Base-by-base conservation (phyloP, 2,329 filamentous ascomycete genomes). In the Rutstroemia sp. region DNA sequence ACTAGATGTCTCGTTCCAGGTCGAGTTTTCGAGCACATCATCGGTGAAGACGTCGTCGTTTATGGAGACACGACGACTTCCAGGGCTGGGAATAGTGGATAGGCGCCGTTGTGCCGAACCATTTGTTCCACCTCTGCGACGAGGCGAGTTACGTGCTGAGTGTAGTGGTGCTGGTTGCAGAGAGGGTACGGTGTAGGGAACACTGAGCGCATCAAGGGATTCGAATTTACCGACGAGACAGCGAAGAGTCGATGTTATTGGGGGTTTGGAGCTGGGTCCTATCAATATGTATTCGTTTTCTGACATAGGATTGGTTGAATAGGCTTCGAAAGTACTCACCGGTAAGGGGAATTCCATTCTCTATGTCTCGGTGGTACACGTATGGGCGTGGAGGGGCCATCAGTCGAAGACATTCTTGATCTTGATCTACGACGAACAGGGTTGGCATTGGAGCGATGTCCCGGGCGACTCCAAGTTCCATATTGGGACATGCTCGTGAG, bases 171-270 rank as follows among this genome's bases (percentile, higher is more conserved):
- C 59, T 2, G 63, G 61, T 34, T 61, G 60, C n/a, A 65, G 58
- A 9, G 58, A 44, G 12, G 44, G 27, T 8, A 51, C 52, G 5
- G 59, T 51, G 18, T 60, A 45, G 4, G 62, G 62, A 10, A 64
- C 49, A 57, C 62, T 65, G 3, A 64, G 8, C 2, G 62, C 57
- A 58, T 68, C 66, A 7, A 69, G 60, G 7, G 58, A 60, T 60
- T 69, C 67, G 49, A 69, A 69, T 41, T 59, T 66, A 14, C 59
- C 62, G 44, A 69, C 60, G 3, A 67, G 46, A 44, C 65, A 65
- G 16, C 52, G 21, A 60, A 57, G 19, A 62, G 51, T 9, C 57
- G 61, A 52, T 58, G 46, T 19, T 59, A 61, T 41, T 37, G 44
- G 25, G 27, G 49, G 45, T 48, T 50, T 41, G 25, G 49, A 30